Percentiles rank a stretch among this genome's conserved stretches.
phyloP scores from a whole-genome alignment of 129 eudicot species.

The Saposhnikovia divaricata region DNA sequence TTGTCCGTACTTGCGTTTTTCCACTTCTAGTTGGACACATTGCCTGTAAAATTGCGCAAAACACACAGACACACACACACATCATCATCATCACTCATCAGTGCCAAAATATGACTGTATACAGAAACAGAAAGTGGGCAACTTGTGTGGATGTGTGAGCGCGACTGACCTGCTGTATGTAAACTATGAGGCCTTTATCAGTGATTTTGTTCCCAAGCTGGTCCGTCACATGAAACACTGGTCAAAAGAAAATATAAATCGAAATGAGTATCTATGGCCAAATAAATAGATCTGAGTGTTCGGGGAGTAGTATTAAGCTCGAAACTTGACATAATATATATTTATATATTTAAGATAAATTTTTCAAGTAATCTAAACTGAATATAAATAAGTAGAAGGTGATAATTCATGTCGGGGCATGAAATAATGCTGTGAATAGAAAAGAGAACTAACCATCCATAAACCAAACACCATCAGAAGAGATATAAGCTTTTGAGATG shows the following conservation, averaged over 20 bases:
- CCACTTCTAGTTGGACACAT: constrained; percentile 54
- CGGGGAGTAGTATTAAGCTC: neutral
- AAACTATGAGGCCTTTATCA: constrained; percentile 44
- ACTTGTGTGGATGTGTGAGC: neutral
- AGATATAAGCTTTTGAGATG: constrained; percentile 78
- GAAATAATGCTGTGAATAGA: neutral
- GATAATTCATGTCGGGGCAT: neutral
- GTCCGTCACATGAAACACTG: constrained; percentile 93
- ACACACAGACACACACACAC: neutral
- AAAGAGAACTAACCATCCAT: constrained; percentile 70
- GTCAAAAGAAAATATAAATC: constrained; percentile 12
- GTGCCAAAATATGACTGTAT: neutral
- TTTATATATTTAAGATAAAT: no score
- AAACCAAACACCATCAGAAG: constrained; percentile 89
- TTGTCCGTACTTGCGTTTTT: constrained; percentile 21
- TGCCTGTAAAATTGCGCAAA: constrained; percentile 34
- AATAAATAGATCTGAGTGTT: neutral
- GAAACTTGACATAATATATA: neutral
- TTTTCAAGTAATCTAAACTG: neutral
- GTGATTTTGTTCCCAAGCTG: constrained; percentile 65
- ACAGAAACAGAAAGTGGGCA: neutral
- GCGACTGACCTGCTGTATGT: constrained; percentile 58
- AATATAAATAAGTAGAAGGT: neutral
- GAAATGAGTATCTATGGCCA: constrained; percentile 12
- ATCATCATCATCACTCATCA: neutral